Base-by-base conservation (phyloP, 1,139 yeast species). In the Nakaseomyces delphensis region DNA sequence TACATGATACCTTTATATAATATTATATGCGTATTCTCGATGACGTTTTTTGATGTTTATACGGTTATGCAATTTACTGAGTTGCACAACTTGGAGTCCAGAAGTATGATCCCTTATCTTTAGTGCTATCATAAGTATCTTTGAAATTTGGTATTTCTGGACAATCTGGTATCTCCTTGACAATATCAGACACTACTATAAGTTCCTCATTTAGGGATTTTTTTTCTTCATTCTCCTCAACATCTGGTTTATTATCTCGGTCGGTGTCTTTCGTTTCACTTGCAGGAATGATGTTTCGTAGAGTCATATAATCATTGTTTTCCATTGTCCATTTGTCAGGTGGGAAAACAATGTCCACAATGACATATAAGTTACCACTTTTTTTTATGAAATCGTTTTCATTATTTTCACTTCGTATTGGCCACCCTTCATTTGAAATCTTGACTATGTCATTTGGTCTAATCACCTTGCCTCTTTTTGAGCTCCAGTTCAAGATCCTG, bases 391-490 rank as follows among this genome's bases (percentile, higher is more conserved):
- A 28, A 38, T 29, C 35, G n/a, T 24, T 25, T 13, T 27, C 27
- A 20, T 19, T 36, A 3, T 58, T 59, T 9, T 65, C 52, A 18
- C 64, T 64, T 45, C 67, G 66, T 4, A 74, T 56, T 0, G 96
- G 96, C 94, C 93, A 85, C 1, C 98, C 98, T 61, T 89, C 96
- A 36, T 77, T 76, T 31, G 70, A 64, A 15, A 91, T 69, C 49
- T 79, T 72, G 30, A 91, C 63, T 46, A 69, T 73, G 48, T 84
- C 84, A 13, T 84, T 82, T 0, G 97, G 97, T 50, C 81, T 73
- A 8, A 87, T 59, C 4, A 91, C 95, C 59, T 82, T 82, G 0
- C 91, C 93, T 10, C 73, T 70, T 4, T 86, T 84, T 0, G 84
- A 75, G 3, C 77, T 65, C 27, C 84, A 63, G 42, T 71, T 70